Evolutionary conservation across 176 grass and related monocot genomes (phyloP), one percentile per base, ranked within the genome.

Genomic region (Raddia guianensis): DNA sequence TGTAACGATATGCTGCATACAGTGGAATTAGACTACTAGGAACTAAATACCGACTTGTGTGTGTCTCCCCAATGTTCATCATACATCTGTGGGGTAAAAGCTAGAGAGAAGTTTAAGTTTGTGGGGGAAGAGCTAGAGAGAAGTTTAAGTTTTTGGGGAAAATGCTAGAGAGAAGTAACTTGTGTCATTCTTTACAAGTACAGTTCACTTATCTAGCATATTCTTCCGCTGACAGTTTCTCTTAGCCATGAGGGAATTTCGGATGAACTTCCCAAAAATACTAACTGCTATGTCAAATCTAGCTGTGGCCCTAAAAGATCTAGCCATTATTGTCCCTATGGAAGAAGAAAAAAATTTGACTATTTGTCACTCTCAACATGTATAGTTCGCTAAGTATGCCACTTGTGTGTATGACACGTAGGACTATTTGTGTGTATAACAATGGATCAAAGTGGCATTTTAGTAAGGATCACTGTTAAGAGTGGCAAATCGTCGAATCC

Each of bases 281-380:
- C 42, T 10, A 58, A 15, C 12, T 67, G 60, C 32, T 55, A 72
- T 12, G 16, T 4, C 4, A 5, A 66, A 8, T 14, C 8, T 27
- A 73, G 45, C 59, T 78, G 7, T 0, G 6, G 57, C 9, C 60
- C 67, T 14, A 61, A 68, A 79, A 65, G 68, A 88, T 83, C 74
- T 33, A 10, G 27, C 14, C 40, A 65, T 83, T 83, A 3, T 15
- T 79, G 48, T 18, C 52, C 7, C 27, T n/a, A n/a, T n/a, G n/a
- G n/a, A n/a, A n/a, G n/a, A 27, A 27, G 1, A 1, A 27, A 27
- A 27, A 27, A 27, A 27, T 0, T 27, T 27, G 27, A 27, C 27
- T 27, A 27, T 27, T 27, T 27, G 27, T 27, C 27, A 27, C 27
- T 27, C 27, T 27, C 27, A 27, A 27, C 27, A 1, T 27, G 27